A percentile compares a stretch with the other conserved stretches of the same genome.
Conservation (phyloP, 176 grass and related monocot species). For the Musa troglodytarum region DNA sequence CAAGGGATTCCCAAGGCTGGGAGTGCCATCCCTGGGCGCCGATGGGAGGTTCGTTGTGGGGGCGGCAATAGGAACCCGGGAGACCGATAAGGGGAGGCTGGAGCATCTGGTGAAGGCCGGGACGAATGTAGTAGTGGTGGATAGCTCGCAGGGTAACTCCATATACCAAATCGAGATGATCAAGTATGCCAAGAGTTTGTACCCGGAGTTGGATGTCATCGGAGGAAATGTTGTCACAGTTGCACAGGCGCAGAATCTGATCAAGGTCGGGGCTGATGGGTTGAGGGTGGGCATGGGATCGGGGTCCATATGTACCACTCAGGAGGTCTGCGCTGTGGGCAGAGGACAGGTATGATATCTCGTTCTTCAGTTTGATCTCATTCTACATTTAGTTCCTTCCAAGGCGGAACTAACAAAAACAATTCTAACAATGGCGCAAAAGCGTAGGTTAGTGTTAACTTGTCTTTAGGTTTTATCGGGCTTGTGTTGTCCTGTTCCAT, state of each 20-base stretch:
- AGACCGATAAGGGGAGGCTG: slow-evolving; percentile 65
- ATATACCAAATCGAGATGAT: slow-evolving; percentile 91
- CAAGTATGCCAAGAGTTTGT: slow-evolving; percentile 61
- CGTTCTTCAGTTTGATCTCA: not conserved
- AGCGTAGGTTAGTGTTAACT: not conserved
- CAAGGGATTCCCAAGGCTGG: slow-evolving; percentile 59
- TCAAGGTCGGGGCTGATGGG: slow-evolving; percentile 60
- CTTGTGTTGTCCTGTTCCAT: not conserved
- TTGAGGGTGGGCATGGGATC: slow-evolving; percentile 91
- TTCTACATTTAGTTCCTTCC: not conserved
- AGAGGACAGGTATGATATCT: slow-evolving; percentile 63
- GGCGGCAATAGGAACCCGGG: slow-evolving; percentile 72
- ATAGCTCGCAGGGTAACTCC: slow-evolving; percentile 94
- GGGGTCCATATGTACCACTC: slow-evolving; percentile 91
- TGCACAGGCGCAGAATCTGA: slow-evolving; percentile 61
- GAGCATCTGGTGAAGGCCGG: slow-evolving; percentile 63
- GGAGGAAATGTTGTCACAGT: slow-evolving; percentile 90
- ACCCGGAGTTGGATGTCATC: slow-evolving; percentile 63
- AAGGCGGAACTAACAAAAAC: too few species aligned
- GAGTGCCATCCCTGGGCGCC: slow-evolving; percentile 48
- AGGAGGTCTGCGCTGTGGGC: slow-evolving; percentile 80
- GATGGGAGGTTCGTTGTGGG: slow-evolving; percentile 68
- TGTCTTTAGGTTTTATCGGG: not conserved
- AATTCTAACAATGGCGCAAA: too few species aligned
- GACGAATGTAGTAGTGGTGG: slow-evolving; percentile 62